Evolutionary conservation across 108 stramenopile species (phyloP), one percentile per base, ranked within the genome.

Genomic region (Skeletonema costatum): DNA sequence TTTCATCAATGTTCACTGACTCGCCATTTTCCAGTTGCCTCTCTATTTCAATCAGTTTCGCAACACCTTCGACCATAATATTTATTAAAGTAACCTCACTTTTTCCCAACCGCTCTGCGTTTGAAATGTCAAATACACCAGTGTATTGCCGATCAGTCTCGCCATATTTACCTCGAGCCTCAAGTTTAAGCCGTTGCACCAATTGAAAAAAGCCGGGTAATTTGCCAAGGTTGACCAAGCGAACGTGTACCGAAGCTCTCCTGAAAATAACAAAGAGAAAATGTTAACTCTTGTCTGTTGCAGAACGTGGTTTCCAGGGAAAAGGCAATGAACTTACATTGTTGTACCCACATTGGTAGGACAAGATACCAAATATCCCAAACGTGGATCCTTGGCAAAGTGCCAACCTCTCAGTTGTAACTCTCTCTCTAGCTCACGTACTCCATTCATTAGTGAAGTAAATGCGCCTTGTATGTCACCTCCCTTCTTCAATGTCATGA

Each of bases 381-480:
- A 77, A 14, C 87, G 75, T 0, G 81, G 41, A 74, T 90, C 81
- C 50, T 81, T 60, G 10, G 75, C 78, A 73, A 92, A 96, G 29
- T 76, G 68, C 64, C 86, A 78, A 16, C 89, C 90, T 33, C 87
- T 73, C 30, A 76, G 66, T 30, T 83, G 65, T 60, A 93, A 60
- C 14, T 80, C 76, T 56, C 71, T 50, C 63, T 94, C 93, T 16
- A 96, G 68, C 41, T 86, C 83, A 11, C 82, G 51, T 38, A 93
- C 63, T 31, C 88, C 89, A 33, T 73, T 77, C 42, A 80, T 84
- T 32, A 96, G 63, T 30, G 85, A 81, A 5, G 84, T 87, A 71
- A 98, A 98, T 35, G 97, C 97, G 32, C 82, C 91, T 82, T 92
- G 86, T 64, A 98, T 90, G 74, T 96, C 91, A 2, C 94, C 95